phyloP scores from a whole-genome alignment of 176 grass and related monocot genomes.

The barley (Hordeum vulgare) region DNA sequence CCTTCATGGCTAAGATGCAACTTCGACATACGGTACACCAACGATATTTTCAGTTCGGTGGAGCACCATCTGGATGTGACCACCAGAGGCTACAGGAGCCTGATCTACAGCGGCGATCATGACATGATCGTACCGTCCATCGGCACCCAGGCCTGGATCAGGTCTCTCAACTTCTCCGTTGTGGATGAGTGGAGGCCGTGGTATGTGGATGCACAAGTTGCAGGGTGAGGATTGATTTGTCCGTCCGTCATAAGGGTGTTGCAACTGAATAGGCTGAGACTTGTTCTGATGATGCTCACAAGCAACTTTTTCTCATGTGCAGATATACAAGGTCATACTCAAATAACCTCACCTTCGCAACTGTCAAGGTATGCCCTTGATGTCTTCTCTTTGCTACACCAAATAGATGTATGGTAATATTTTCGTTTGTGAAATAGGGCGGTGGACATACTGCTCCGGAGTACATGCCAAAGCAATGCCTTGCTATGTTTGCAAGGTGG shows the following conservation, averaged over 20 bases:
- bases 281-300: background rate
- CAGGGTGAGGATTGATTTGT: background rate
- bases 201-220: slow-evolving; percentile 39
- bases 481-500: slow-evolving; percentile 37
- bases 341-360: slow-evolving; percentile 60
- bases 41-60: slow-evolving; percentile 37
- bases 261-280: background rate
- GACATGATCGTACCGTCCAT: slow-evolving; percentile 37
- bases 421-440: slow-evolving; percentile 11
- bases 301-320: background rate
- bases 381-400: background rate
- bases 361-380: slow-evolving; percentile 36
- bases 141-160: slow-evolving; percentile 58
- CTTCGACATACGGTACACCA: background rate
- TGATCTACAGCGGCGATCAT: slow-evolving; percentile 69
- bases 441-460: slow-evolving; percentile 46
- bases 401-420: background rate
- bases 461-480: slow-evolving; percentile 39
- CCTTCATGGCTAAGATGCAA: slow-evolving; percentile 50
- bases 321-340: slow-evolving; percentile 55
- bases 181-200: slow-evolving; percentile 57
- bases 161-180: slow-evolving; percentile 39
- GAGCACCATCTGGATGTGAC: slow-evolving; percentile 48
- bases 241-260: background rate
- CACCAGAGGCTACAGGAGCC: slow-evolving; percentile 34